A percentile compares a stretch with the other conserved stretches of the same genome.
phyloP scores from a whole-genome alignment of 495 filamentous ascomycete genomes.

The Penicillium crystallinum region DNA sequence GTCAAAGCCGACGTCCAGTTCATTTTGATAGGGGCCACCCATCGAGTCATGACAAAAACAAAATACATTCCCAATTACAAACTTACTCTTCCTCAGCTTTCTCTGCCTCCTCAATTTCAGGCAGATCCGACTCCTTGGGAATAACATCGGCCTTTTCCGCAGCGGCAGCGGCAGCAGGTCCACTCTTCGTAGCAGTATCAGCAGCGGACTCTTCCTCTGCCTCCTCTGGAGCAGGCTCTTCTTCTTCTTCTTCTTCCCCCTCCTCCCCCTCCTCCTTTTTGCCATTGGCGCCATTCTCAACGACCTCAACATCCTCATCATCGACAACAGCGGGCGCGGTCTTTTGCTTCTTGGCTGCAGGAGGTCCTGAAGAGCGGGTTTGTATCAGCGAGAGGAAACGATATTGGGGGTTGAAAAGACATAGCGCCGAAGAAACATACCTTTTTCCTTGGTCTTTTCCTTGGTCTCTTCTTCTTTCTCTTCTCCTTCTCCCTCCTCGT shows the following conservation, averaged over 20 bases:
- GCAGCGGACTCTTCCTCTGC: constrained; percentile 26
- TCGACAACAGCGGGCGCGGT: constrained; percentile 14
- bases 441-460: constrained; percentile 25
- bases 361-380: constrained; percentile 12
- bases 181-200: constrained; percentile 35
- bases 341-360: constrained; percentile 37
- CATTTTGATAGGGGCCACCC: no score
- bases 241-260: constrained; percentile 34
- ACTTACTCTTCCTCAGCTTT: constrained; percentile 2
- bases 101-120: constrained; percentile 35
- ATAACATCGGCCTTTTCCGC: constrained; percentile 40
- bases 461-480: constrained; percentile 3
- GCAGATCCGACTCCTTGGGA: constrained; percentile 46
- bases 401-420: background rate
- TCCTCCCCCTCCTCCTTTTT: constrained; percentile 25
- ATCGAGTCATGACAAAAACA: no score
- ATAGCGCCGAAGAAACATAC: constrained; percentile 6
- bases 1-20: background rate
- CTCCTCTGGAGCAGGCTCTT: constrained; percentile 25
- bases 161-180: constrained; percentile 39
- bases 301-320: constrained; percentile 19
- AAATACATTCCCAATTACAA: background rate
- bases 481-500: constrained; percentile 17
- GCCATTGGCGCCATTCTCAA: constrained; percentile 30
- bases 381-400: background rate